phyloP scores from a whole-genome alignment of 2,329 filamentous ascomycete species.

The Fusarium piperis region DNA sequence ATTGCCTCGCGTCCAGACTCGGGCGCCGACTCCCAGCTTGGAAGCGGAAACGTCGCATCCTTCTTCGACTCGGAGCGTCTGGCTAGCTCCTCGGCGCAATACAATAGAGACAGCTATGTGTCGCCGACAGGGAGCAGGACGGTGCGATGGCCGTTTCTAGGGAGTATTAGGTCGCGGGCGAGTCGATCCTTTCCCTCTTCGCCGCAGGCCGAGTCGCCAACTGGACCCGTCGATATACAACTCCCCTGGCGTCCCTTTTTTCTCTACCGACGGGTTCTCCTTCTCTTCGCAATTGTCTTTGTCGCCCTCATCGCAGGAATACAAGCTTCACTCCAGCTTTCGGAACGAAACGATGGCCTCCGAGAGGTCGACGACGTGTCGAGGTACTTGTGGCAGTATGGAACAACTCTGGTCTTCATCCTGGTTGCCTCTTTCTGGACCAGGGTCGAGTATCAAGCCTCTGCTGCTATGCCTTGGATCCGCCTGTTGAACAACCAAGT shows the following conservation, averaged over 20 bases:
- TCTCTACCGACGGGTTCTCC: conserved; percentile 46
- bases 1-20: conserved; percentile 1
- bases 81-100: conserved; percentile 33
- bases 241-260: conserved; percentile 50
- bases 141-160: conserved; percentile 41
- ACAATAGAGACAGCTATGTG: conserved; percentile 13
- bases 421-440: conserved; percentile 48
- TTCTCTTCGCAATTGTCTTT: conserved; percentile 44
- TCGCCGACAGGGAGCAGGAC: conserved; percentile 10
- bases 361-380: conserved; percentile 36
- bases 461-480: conserved; percentile 50
- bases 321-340: conserved; percentile 46
- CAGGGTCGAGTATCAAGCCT: conserved; percentile 53
- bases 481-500: conserved; percentile 45
- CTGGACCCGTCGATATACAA: conserved; percentile 39
- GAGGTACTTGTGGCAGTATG: conserved; percentile 52
- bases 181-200: conserved; percentile 29
- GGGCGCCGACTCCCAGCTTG: conserved; percentile 6
- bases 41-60: conserved; percentile 31
- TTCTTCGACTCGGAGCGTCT: conserved; percentile 42
- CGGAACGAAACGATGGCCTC: conserved; percentile 44
- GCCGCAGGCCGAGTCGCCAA: conserved; percentile 11
- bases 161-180: conserved; percentile 36
- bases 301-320: conserved; percentile 42
- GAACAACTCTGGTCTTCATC: conserved; percentile 47